A percentile compares a stretch with the other conserved stretches of the same genome.
Conservation (phyloP, 2,329 filamentous ascomycete species). For the Fusarium incarnatum region DNA sequence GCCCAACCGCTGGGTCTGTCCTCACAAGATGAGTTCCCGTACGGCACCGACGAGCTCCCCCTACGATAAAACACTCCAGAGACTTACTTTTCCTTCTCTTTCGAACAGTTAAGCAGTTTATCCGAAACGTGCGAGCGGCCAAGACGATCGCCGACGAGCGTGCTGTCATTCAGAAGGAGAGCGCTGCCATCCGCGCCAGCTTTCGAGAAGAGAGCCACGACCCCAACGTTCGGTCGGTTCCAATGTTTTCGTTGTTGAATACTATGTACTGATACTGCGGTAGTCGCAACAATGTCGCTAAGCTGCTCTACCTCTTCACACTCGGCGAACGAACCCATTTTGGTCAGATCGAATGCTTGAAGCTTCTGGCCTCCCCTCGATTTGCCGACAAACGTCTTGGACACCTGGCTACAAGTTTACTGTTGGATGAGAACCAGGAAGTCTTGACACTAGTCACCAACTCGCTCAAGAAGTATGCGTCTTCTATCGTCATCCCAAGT, state of each 20-base stretch:
- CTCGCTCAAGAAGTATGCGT: constrained; percentile 89
- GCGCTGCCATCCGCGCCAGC: constrained; percentile 95
- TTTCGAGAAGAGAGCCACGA: constrained; percentile 97
- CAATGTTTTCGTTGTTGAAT: background rate
- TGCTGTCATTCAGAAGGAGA: constrained; percentile 98
- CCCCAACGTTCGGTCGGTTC: constrained; percentile 82
- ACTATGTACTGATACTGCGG: constrained; percentile 31
- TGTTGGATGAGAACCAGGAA: constrained; percentile 98
- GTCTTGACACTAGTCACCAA: constrained; percentile 97
- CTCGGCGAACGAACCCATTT: constrained; percentile 98
- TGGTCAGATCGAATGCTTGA: constrained; percentile 98
- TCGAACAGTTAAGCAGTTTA: constrained; percentile 94
- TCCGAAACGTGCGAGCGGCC: constrained; percentile 96
- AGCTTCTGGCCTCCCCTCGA: constrained; percentile 93
- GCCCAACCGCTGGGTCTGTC: constrained; percentile 50
- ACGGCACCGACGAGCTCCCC: constrained; percentile 36
- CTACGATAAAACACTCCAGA: constrained; percentile 11
- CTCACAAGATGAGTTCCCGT: constrained; percentile 57
- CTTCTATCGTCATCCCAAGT: background rate
- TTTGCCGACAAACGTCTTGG: constrained; percentile 98
- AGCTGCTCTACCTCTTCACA: constrained; percentile 97
- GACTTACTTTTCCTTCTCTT: constrained; percentile 24
- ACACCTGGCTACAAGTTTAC: constrained; percentile 93
- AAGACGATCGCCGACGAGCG: constrained; percentile 99
- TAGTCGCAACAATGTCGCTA: constrained; percentile 98